These are phyloP conservation scores for Cnidoscolus chayamansa DNA, from an alignment of 441 rosid genomes.

Conservation along the genomic window DNA sequence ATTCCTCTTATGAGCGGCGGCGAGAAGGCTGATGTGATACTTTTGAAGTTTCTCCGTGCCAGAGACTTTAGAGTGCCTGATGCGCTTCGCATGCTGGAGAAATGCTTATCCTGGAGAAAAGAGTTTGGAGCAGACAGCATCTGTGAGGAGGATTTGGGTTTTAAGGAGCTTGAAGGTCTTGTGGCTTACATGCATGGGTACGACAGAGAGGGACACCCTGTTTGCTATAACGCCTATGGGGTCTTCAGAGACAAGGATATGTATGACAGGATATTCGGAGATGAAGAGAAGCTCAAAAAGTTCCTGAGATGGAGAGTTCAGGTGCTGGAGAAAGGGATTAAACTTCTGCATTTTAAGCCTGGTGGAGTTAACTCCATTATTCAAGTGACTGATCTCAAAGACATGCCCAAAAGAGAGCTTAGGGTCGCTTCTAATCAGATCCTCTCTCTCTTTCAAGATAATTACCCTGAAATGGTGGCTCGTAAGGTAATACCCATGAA, in stretches of 20 bases:
- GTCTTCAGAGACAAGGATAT: conserved; percentile 70
- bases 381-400: conserved; percentile 91
- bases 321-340: conserved; percentile 80
- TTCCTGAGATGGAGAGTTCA: conserved; percentile 94
- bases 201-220: conserved; percentile 84
- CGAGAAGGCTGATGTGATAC: conserved; percentile 74
- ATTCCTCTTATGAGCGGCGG: conserved; percentile 56
- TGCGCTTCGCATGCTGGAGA: conserved; percentile 62
- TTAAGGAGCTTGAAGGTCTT: conserved; percentile 74
- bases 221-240: conserved; percentile 91
- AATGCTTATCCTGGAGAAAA: conserved; percentile 73
- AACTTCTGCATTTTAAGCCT: conserved; percentile 72
- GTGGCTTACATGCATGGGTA: conserved; percentile 88
- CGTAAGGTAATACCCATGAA: conserved; percentile 56
- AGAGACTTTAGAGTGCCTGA: conserved; percentile 78
- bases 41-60: conserved; percentile 82
- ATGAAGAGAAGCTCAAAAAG: conserved; percentile 71
- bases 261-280: conserved; percentile 83
- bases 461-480: conserved; percentile 98
- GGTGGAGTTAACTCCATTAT: conserved; percentile 86
- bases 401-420: conserved; percentile 94
- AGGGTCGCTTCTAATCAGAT: conserved; percentile 82
- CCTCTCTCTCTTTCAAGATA: conserved; percentile 85
- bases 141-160: conserved; percentile 70
- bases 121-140: conserved; percentile 69